These are phyloP conservation scores for Crithidia brevicula DNA, from an alignment of 208 protist genomes.

Conservation along the genomic window DNA sequence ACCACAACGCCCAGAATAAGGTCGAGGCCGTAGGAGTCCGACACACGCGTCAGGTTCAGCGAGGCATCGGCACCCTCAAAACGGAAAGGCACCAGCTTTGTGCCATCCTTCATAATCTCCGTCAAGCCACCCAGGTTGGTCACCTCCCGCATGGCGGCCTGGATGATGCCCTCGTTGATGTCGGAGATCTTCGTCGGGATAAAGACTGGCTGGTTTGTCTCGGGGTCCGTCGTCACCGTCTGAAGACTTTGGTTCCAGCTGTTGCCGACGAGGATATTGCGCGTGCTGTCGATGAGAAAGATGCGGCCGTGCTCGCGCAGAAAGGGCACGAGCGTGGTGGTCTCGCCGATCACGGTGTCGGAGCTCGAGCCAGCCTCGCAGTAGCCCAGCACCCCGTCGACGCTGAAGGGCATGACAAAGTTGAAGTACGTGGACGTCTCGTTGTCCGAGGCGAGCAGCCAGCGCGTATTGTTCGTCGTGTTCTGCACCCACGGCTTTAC, in stretches of 20 bases:
- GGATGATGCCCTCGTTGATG: slow-evolving; percentile 49
- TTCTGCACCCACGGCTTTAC: slow-evolving; percentile 43
- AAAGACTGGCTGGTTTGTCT: slow-evolving; percentile 15
- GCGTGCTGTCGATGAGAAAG: slow-evolving; percentile 53
- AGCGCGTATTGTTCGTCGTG: slow-evolving; percentile 29
- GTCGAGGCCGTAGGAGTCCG: slow-evolving; percentile 60
- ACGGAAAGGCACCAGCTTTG: slow-evolving; percentile 40
- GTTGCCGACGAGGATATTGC: slow-evolving; percentile 57
- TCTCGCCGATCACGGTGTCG: slow-evolving; percentile 43
- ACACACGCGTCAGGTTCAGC: slow-evolving; percentile 57
- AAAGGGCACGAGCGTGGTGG: slow-evolving; percentile 41
- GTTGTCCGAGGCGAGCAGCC: slow-evolving; percentile 39
- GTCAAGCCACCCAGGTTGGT: slow-evolving; percentile 26
- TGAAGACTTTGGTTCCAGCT: slow-evolving; percentile 52
- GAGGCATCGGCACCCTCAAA: slow-evolving; percentile 41
- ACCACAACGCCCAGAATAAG: slow-evolving; percentile 59
- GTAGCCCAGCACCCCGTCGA: slow-evolving; percentile 46
- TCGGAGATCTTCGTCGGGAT: slow-evolving; percentile 37
- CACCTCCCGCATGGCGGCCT: slow-evolving; percentile 34
- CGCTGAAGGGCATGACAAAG: slow-evolving; percentile 69
- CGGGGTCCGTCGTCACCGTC: slow-evolving; percentile 12
- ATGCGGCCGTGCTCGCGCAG: slow-evolving; percentile 61
- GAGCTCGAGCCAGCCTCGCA: slow-evolving; percentile 55
- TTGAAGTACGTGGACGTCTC: slow-evolving; percentile 65
- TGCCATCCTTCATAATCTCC: slow-evolving; percentile 22